A percentile compares a stretch with the other conserved stretches of the same genome.
phyloP scores from a whole-genome alignment of 306 rosid species.

The Fragaria nilgerrensis region DNA sequence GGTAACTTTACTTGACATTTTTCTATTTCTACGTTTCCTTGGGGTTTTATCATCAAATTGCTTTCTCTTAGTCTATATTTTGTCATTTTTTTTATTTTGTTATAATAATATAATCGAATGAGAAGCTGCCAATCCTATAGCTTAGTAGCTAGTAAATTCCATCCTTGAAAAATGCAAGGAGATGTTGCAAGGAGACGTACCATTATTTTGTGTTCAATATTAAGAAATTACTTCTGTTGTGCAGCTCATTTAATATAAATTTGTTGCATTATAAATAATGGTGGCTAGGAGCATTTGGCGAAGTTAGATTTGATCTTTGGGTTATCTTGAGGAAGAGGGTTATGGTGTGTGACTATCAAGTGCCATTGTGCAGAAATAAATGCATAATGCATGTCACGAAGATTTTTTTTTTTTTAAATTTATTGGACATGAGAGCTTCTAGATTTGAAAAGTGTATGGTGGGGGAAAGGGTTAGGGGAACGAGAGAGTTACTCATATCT shows the following conservation, averaged over 20 bases:
- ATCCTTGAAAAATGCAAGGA: constrained; percentile 1
- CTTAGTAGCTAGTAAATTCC: background rate
- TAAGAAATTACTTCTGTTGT: background rate
- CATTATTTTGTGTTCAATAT: background rate
- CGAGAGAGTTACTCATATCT: background rate
- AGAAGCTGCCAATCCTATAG: background rate
- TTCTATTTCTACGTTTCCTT: background rate
- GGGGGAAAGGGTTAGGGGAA: background rate
- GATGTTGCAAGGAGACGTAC: background rate
- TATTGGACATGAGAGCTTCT: background rate
- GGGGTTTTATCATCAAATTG: background rate
- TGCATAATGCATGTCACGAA: background rate
- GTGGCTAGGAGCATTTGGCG: background rate
- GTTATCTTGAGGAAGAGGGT: background rate
- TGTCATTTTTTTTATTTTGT: background rate
- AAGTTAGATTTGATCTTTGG: background rate
- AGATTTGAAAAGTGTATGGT: background rate
- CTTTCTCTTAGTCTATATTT: background rate
- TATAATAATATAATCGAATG: background rate
- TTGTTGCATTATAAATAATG: background rate
- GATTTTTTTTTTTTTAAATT: background rate
- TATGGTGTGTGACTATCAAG: background rate
- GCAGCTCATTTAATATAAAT: background rate
- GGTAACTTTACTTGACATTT: constrained; percentile 39
- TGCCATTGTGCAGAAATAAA: background rate